These are phyloP conservation scores for Colletotrichum sp. DNA, from an alignment of 2,329 filamentous ascomycete genomes.

Conservation along the genomic window DNA sequence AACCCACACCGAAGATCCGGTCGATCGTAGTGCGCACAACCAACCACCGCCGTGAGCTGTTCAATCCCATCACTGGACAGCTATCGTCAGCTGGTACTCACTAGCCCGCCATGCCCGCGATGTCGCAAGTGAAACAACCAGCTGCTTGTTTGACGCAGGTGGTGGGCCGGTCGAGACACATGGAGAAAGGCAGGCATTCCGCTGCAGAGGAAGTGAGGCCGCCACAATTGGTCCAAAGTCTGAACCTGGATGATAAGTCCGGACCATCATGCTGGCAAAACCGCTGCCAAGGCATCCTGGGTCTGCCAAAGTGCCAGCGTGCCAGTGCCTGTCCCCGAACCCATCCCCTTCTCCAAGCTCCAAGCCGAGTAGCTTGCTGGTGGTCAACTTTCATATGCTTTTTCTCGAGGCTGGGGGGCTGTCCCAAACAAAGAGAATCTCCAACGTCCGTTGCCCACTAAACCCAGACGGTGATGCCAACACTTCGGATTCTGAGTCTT, in stretches of 20 bases:
- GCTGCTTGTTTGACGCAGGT: slow-evolving; percentile 1
- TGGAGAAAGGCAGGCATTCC: background rate
- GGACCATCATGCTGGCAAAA: background rate
- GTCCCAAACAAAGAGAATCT: background rate
- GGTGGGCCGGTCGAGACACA: background rate
- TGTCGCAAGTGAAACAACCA: slow-evolving; percentile 11
- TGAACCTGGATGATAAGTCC: background rate
- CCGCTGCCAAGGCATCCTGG: background rate
- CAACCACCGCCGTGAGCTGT: background rate
- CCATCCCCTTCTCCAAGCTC: background rate
- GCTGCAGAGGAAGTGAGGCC: background rate
- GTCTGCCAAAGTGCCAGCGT: background rate
- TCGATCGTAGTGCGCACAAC: background rate
- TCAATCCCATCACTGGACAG: background rate
- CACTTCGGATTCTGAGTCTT: background rate
- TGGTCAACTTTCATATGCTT: background rate
- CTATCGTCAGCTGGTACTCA: background rate
- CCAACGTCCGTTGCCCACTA: background rate
- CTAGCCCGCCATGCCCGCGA: background rate
- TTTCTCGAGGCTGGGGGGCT: background rate
- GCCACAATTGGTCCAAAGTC: background rate
- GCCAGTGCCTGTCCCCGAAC: background rate
- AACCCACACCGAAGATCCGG: background rate
- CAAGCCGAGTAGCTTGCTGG: background rate
- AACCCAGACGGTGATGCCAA: background rate